Base-by-base conservation (phyloP, 1,284 basidiomycete species). In the Fomitopsis palustris region DNA sequence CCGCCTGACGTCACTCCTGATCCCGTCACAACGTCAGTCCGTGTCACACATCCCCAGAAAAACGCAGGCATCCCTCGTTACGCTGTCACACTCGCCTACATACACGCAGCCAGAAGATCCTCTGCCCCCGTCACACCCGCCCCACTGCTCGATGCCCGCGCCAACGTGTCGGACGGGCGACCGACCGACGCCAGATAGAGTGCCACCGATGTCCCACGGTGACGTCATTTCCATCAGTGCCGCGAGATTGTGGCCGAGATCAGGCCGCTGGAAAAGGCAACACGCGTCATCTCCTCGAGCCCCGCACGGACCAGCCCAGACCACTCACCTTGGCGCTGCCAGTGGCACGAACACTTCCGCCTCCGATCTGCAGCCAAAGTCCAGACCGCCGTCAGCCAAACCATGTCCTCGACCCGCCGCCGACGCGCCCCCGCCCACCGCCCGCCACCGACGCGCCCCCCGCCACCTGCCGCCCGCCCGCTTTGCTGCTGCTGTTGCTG, bases 301-400 rank as follows among this genome's bases (percentile, higher is more conserved):
- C 38, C 47, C 57, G 41, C 37, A 47, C 27, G 23, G 51, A 54
- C 45, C 58, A 55, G 53, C 56, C 47, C 57, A 42, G 51, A 43
- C 74, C 69, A 63, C 61, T 25, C 58, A 88, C 87, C 88, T 90
- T 35, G 92, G 92, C 33, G 89, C 88, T n/a, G 87, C 78, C 52
- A 91, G 77, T 43, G 92, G 92, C 64, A 85, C 79, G 74, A 94
- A 94, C 23, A 94, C 92, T 69, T 93, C 91, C 47, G 90, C 90
- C n/a, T 81, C 77, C 2, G 84, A 79, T 67, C 88, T 89, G 53
- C 27, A 37, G 27, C 21, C 37, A 43, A 17, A 29, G 49, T 35
- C 47, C 37, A 39, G 45, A 35, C 49, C 47, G 8, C 9, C 45
- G 49, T 52, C 27, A 52, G 49, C 29, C 29, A 53, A 37, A 27